Evolutionary conservation across 176 grass and related monocot species (phyloP).

Genomic region (Panicum miliaceum): DNA sequence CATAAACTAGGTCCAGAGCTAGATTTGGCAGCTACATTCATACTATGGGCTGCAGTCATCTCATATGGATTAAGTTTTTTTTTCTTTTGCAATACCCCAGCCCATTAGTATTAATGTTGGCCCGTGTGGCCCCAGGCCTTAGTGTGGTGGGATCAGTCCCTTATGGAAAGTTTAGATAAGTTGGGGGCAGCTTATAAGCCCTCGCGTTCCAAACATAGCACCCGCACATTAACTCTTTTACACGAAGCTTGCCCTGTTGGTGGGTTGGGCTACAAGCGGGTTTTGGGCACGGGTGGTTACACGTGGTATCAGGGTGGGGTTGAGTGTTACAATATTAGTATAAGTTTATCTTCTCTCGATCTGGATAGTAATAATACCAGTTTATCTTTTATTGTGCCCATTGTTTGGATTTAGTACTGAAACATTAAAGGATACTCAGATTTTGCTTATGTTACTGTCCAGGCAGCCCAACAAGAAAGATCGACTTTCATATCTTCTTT

Average conservation of each 20-base stretch:
- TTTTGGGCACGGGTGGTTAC: too few species aligned
- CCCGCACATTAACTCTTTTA: not conserved
- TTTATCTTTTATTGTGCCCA: slow-evolving; percentile 14
- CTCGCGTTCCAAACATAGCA: not conserved
- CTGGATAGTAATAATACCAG: not conserved
- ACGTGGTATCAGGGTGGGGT: not conserved
- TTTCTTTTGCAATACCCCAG: not conserved
- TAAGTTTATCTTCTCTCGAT: slow-evolving; percentile 10
- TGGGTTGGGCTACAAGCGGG: not conserved
- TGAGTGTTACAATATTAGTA: not conserved
- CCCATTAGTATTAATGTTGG: not conserved
- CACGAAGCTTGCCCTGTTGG: not conserved
- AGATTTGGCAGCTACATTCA: slow-evolving; percentile 15
- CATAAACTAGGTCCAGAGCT: not conserved
- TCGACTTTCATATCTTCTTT: slow-evolving; percentile 89
- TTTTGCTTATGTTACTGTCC: slow-evolving; percentile 45
- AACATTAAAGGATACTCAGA: slow-evolving; percentile 26
- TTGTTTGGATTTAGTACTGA: slow-evolving; percentile 3
- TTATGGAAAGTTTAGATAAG: not conserved
- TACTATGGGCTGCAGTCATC: not conserved
- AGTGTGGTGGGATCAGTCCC: not conserved
- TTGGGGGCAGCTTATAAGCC: not conserved
- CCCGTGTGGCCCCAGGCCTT: not conserved
- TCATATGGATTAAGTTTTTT: slow-evolving; percentile 25
- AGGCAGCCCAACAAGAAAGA: slow-evolving; percentile 93